These are phyloP conservation scores for Lachnellula subtilissima DNA, from an alignment of 2,329 filamentous ascomycete species.

Conservation along the genomic window DNA sequence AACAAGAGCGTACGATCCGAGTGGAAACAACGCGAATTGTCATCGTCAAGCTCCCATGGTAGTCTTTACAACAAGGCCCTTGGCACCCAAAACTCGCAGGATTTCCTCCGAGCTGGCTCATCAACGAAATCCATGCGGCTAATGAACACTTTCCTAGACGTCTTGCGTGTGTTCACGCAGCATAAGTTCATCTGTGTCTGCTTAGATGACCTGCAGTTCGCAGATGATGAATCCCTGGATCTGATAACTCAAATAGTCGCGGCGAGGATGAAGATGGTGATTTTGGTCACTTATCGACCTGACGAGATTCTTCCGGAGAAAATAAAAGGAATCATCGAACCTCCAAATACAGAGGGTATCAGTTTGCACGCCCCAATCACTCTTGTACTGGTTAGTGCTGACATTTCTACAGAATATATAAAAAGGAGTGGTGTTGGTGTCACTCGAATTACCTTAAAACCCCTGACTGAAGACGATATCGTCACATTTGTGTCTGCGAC, in stretches of 20 bases:
- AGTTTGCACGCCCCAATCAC: slow-evolving; percentile 25
- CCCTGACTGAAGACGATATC: slow-evolving; percentile 75
- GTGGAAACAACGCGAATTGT: slow-evolving; percentile 23
- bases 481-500: slow-evolving; percentile 78
- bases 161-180: slow-evolving; percentile 73
- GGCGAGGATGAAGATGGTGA: slow-evolving; percentile 73
- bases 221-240: slow-evolving; percentile 81
- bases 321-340: slow-evolving; percentile 50
- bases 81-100: slow-evolving; percentile 50
- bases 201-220: slow-evolving; percentile 85
- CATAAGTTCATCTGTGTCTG: slow-evolving; percentile 86
- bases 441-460: slow-evolving; percentile 66
- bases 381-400: slow-evolving; percentile 16
- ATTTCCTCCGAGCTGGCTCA: slow-evolving; percentile 53
- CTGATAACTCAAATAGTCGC: slow-evolving; percentile 76
- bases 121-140: slow-evolving; percentile 66
- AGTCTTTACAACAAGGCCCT: slow-evolving; percentile 28
- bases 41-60: slow-evolving; percentile 23
- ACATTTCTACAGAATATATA: slow-evolving; percentile 25
- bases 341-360: slow-evolving; percentile 49
- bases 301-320: slow-evolving; percentile 57
- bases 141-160: slow-evolving; percentile 83
- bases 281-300: slow-evolving; percentile 70
- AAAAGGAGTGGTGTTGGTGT: slow-evolving; percentile 48
- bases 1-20: slow-evolving; percentile 28